Percentiles rank a stretch among this genome's conserved stretches.
Evolutionary conservation across 176 grass and related monocot species (phyloP).

Genomic region (Eragrostis nindensis): DNA sequence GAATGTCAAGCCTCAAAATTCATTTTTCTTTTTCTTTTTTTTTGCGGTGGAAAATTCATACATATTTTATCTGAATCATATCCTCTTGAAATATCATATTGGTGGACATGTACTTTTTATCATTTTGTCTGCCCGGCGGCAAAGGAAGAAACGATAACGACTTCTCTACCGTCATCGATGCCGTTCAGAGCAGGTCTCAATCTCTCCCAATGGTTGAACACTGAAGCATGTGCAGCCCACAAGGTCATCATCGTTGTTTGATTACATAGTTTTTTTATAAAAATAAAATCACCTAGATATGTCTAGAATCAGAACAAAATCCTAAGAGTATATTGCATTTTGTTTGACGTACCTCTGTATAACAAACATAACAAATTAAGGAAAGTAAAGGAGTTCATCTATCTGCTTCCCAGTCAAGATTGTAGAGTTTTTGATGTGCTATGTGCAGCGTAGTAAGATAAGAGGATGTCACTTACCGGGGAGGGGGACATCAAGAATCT

Average conservation of each 20-base stretch:
- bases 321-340: not conserved
- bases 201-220: not conserved
- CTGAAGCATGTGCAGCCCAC: conserved; percentile 5
- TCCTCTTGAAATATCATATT: not conserved
- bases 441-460: no score
- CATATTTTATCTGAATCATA: not conserved
- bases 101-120: not conserved
- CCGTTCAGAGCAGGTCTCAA: not conserved
- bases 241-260: not conserved
- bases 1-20: not conserved
- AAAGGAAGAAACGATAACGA: conserved; percentile 3
- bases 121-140: not conserved
- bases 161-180: not conserved
- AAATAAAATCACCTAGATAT: no score
- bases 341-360: not conserved
- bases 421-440: not conserved
- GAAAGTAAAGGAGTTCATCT: not conserved
- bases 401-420: not conserved
- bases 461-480: conserved; percentile 38
- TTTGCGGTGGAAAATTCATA: no score
- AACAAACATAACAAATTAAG: conserved; percentile 15
- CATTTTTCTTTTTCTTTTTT: no score
- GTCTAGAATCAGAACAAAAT: conserved; percentile 1
- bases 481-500: conserved; percentile 85
- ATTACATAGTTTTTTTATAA: no score